These are phyloP conservation scores for Podosphaera aphanis DNA, from an alignment of 2,329 filamentous ascomycete genomes.

Conservation along the genomic window DNA sequence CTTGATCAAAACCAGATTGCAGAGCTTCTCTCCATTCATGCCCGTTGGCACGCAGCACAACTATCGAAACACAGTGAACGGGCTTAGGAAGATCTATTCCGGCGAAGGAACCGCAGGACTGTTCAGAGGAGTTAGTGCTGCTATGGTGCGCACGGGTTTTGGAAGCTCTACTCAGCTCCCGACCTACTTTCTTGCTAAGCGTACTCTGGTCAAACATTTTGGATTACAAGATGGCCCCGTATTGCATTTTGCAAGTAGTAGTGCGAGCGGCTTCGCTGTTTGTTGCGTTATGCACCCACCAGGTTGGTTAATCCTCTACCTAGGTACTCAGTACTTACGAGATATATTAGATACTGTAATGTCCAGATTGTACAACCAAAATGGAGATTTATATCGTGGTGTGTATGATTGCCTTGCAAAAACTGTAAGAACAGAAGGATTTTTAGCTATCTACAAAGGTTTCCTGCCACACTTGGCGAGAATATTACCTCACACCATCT, in stretches of 20 bases:
- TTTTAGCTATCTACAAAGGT: conserved; percentile 91
- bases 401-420: conserved; percentile 82
- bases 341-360: conserved; percentile 64
- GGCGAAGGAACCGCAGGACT: conserved; percentile 58
- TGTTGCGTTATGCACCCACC: conserved; percentile 97
- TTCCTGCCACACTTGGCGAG: conserved; percentile 85
- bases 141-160: conserved; percentile 90
- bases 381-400: conserved; percentile 83
- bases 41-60: conserved; percentile 93
- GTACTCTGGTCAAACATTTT: conserved; percentile 55
- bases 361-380: conserved; percentile 97
- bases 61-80: conserved; percentile 70
- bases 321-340: conserved; percentile 4
- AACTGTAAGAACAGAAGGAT: conserved; percentile 73
- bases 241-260: conserved; percentile 70
- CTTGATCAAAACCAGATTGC: conserved; percentile 85
- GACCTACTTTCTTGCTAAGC: conserved; percentile 95
- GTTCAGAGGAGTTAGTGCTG: conserved; percentile 75
- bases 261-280: conserved; percentile 81
- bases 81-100: conserved; percentile 54
- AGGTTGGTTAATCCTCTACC: conserved; percentile 27
- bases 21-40: conserved; percentile 78
- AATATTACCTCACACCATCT: conserved; percentile 84
- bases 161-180: conserved; percentile 89
- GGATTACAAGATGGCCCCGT: conserved; percentile 79